phyloP scores from a whole-genome alignment of 2,329 filamentous ascomycete genomes.

The Gliomastix tumulicola region DNA sequence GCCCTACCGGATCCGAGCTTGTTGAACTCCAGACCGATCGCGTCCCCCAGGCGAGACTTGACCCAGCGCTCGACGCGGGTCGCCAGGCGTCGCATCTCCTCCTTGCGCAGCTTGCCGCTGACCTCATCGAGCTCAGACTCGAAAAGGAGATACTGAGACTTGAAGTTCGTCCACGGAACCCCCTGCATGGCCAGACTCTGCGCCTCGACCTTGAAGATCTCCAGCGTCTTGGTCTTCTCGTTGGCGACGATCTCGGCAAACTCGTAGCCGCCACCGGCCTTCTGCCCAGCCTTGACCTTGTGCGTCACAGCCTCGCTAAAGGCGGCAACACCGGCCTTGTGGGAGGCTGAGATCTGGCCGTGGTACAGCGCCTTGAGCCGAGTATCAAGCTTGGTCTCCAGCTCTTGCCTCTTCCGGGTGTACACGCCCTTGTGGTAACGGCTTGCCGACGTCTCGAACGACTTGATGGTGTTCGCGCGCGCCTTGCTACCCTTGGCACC shows the following conservation, averaged over 20 bases:
- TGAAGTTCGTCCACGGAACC: slow-evolving; percentile 83
- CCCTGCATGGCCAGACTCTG: slow-evolving; percentile 68
- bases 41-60: slow-evolving; percentile 77
- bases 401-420: slow-evolving; percentile 72
- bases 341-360: slow-evolving; percentile 79
- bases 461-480: slow-evolving; percentile 65
- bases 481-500: slow-evolving; percentile 67
- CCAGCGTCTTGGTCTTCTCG: slow-evolving; percentile 71
- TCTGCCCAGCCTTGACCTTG: slow-evolving; percentile 87
- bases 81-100: slow-evolving; percentile 91
- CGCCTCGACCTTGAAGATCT: slow-evolving; percentile 70
- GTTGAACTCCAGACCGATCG: slow-evolving; percentile 90
- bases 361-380: slow-evolving; percentile 82
- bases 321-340: slow-evolving; percentile 76
- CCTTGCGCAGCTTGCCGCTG: slow-evolving; percentile 75
- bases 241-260: slow-evolving; percentile 88
- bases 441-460: slow-evolving; percentile 87
- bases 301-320: slow-evolving; percentile 85
- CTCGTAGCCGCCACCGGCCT: slow-evolving; percentile 84
- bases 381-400: slow-evolving; percentile 81
- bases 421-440: slow-evolving; percentile 97
- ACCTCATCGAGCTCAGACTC: slow-evolving; percentile 89
- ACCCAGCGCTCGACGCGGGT: slow-evolving; percentile 93
- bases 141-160: slow-evolving; percentile 71
- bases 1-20: slow-evolving; percentile 84